Evolutionary conservation across 1,284 basidiomycete species (phyloP), one percentile per base, ranked within the genome.

Genomic region (Fomes fomentarius): DNA sequence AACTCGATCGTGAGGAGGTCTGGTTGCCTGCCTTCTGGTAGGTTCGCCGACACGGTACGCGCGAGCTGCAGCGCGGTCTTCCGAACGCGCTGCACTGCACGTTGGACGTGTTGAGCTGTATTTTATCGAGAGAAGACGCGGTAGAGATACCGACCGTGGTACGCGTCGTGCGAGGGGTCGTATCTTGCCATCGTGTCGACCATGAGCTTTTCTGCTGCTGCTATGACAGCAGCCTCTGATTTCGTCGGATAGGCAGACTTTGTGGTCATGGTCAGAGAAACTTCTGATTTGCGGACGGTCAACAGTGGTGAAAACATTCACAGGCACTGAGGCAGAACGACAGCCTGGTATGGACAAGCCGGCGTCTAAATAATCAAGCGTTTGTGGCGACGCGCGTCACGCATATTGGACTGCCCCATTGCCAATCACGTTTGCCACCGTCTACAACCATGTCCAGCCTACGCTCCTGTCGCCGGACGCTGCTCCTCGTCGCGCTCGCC

Each of bases 111-210:
- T 50, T 28, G 31, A 43, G n/a, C 4, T 15, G 4, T 11, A 19
- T 9, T 41, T 7, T n/a, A 10, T 15, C 7, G 19, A 38, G 15
- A 9, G 22, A 31, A 12, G 31, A 34, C 9, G 26, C 25, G 25
- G 52, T 57, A 26, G 3, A 53, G 52, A 22, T 11, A 63, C 82
- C 65, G 58, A 91, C 93, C 93, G 66, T 97, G 95, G 59, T 87
- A 87, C 63, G 81, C 86, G 72, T 97, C 94, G 69, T 97, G 95
- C 15, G 91, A 94, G 1, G 93, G 89, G 68, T 96, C 95, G 69
- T 94, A 94, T 61, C 82, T 76, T 3, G 84, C 80, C 93, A 95
- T 94, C 1, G 84, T 85, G 37, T 84, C 76, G 47, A 80, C 69
- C 84, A 94, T 93, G 40, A 93, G 76, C 51, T 76, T 75, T 66